These are phyloP conservation scores for Plantago lanceolata DNA, from an alignment of 305 asterid species.

Conservation along the genomic window DNA sequence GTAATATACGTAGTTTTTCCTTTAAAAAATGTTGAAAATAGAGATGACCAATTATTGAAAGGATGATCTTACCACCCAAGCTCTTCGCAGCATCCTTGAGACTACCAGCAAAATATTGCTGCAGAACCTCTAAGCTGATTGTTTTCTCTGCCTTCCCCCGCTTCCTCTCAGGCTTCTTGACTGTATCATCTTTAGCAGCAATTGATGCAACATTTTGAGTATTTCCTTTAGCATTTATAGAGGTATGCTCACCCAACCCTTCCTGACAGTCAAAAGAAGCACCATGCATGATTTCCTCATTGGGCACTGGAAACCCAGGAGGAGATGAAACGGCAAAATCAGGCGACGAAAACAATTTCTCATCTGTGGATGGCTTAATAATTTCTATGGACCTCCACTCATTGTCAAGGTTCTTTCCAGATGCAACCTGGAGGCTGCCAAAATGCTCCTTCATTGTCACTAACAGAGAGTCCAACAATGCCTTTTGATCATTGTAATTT, in stretches of 20 bases:
- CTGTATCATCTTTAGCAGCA: slow-evolving; percentile 37
- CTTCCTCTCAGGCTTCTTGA: slow-evolving; percentile 68
- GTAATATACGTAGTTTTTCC: not conserved
- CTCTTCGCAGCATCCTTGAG: slow-evolving; percentile 93
- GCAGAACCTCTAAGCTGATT: slow-evolving; percentile 79
- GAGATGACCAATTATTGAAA: slow-evolving; percentile 10
- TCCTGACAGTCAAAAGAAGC: slow-evolving; percentile 40
- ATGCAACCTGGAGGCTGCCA: slow-evolving; percentile 75
- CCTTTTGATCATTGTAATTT: slow-evolving; percentile 45
- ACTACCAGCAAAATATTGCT: slow-evolving; percentile 84
- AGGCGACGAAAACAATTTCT: slow-evolving; percentile 36
- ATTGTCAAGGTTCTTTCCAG: slow-evolving; percentile 67
- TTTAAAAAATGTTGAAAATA: not conserved
- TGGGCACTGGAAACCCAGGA: slow-evolving; percentile 34
- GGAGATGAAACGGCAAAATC: slow-evolving; percentile 38
- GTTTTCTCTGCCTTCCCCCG: slow-evolving; percentile 85
- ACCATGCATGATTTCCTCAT: slow-evolving; percentile 32
- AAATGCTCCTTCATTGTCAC: slow-evolving; percentile 69
- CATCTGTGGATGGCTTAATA: slow-evolving; percentile 45
- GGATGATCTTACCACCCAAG: slow-evolving; percentile 68
- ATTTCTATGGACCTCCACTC: slow-evolving; percentile 69
- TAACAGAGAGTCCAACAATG: slow-evolving; percentile 56
- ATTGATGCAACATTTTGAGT: slow-evolving; percentile 35
- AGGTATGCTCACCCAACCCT: slow-evolving; percentile 27
- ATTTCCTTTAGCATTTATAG: slow-evolving; percentile 35